Evolutionary conservation across 768 basidiomycete genomes (phyloP).

Genomic region (Nidula microcarpa): DNA sequence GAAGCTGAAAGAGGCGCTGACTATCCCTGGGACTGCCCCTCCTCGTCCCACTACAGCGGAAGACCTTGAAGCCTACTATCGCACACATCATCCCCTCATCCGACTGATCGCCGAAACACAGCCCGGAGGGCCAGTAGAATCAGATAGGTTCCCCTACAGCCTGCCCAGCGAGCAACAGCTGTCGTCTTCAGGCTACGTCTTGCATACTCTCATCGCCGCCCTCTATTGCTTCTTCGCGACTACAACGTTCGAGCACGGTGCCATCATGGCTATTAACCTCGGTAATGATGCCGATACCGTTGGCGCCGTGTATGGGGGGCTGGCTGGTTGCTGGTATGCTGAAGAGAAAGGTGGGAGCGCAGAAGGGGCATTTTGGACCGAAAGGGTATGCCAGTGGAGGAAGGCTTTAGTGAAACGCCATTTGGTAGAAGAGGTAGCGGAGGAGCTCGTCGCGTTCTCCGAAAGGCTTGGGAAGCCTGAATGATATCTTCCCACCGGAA

Average conservation of each 20-base stretch:
- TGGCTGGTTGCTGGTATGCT: conserved; percentile 42
- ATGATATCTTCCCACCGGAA: background rate
- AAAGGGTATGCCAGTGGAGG: conserved; percentile 30
- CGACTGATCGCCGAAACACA: conserved; percentile 25
- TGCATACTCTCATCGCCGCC: conserved; percentile 36
- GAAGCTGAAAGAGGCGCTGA: conserved; percentile 25
- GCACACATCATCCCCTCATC: conserved; percentile 33
- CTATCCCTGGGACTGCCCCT: conserved; percentile 19
- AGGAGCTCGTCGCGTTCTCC: conserved; percentile 24
- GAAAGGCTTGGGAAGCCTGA: background rate
- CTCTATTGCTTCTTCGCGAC: conserved; percentile 44
- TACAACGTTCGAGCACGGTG: conserved; percentile 39
- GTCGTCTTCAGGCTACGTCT: conserved; percentile 36
- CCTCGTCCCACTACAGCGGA: conserved; percentile 10
- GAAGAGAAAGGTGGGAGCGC: conserved; percentile 14
- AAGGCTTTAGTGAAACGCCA: conserved; percentile 24
- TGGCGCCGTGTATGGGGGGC: conserved; percentile 41
- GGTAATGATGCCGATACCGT: conserved; percentile 43
- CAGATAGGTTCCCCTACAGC: conserved; percentile 13
- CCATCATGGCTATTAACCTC: conserved; percentile 40
- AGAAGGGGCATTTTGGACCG: conserved; percentile 30
- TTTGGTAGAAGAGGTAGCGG: conserved; percentile 31
- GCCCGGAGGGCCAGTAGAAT: conserved; percentile 2
- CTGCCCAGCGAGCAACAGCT: conserved; percentile 26
- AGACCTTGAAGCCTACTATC: conserved; percentile 29